Percentiles rank a stretch among this genome's conserved stretches.
Conservation (phyloP, 208 protist species). For the Balamuthia mandrillaris region DNA sequence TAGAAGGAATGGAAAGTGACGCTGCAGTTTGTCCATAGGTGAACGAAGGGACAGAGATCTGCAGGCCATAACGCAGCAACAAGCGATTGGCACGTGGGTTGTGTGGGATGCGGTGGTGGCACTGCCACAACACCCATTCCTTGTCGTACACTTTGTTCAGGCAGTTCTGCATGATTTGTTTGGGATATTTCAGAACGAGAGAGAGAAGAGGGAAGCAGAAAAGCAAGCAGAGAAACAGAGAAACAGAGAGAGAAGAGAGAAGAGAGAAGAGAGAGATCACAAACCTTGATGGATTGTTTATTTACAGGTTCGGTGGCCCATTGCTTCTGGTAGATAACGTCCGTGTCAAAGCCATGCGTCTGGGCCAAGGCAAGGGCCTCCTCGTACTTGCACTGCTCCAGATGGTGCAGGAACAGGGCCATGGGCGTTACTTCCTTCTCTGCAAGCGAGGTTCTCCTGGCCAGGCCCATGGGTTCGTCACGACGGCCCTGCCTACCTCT, state of each 20-base stretch:
- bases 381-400: too few species aligned
- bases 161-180: not conserved
- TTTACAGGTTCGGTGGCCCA: conserved; percentile 15
- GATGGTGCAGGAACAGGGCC: too few species aligned
- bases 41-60: too few species aligned
- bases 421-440: too few species aligned
- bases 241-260: not conserved
- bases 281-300: not conserved
- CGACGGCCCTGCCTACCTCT: too few species aligned
- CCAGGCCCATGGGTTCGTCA: too few species aligned
- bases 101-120: not conserved
- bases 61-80: conserved; percentile 18
- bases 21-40: too few species aligned
- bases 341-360: conserved; percentile 6
- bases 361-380: conserved; percentile 21
- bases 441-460: too few species aligned
- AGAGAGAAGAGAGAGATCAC: not conserved
- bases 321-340: conserved; percentile 34
- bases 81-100: not conserved
- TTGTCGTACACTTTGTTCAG: conserved; percentile 13
- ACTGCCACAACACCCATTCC: conserved; percentile 29
- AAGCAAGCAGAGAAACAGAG: not conserved
- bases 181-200: not conserved
- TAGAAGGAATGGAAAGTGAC: too few species aligned
- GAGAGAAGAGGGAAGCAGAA: not conserved